Evolutionary conservation across 768 basidiomycete species (phyloP).

Genomic region (Cyclocybe cylindracea): DNA sequence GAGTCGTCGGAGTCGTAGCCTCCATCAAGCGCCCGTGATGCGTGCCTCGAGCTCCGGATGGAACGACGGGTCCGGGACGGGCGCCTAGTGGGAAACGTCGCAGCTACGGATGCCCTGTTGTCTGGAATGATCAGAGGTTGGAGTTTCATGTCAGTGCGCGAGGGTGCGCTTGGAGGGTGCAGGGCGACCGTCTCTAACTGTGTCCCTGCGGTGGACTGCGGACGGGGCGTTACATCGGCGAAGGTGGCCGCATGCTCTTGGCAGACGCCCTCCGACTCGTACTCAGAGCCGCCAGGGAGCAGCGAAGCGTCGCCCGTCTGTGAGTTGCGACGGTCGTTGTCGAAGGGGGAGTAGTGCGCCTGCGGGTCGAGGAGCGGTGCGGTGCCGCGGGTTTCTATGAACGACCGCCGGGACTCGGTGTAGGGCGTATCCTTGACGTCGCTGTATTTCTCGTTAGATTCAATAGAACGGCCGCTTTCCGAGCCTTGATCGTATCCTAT

Average conservation of each 20-base stretch:
- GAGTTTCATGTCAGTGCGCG: not conserved
- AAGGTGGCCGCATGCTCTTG: not conserved
- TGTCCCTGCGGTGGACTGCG: not conserved
- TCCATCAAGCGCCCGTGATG: not conserved
- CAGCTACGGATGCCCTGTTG: not conserved
- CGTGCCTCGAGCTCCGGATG: conserved; percentile 2
- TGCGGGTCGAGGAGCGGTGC: not conserved
- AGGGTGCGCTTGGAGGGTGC: not conserved
- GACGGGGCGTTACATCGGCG: conserved; percentile 1
- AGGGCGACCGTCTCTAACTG: not conserved
- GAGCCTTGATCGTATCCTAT: not conserved
- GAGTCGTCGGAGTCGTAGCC: conserved; percentile 16
- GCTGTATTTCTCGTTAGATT: too few relatives aligned
- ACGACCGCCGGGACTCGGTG: not conserved
- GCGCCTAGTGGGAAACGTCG: not conserved
- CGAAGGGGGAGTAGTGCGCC: not conserved
- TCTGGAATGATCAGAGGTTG: not conserved
- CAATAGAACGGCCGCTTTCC: too few relatives aligned
- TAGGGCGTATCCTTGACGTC: not conserved
- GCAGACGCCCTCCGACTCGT: not conserved
- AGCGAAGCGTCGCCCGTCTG: not conserved
- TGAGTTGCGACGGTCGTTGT: not conserved
- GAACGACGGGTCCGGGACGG: conserved; percentile 1
- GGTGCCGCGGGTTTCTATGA: not conserved
- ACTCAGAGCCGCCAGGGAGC: not conserved